Evolutionary conservation across 257 asterid genomes (phyloP).

Genomic region (Nicotiana sylvestris): DNA sequence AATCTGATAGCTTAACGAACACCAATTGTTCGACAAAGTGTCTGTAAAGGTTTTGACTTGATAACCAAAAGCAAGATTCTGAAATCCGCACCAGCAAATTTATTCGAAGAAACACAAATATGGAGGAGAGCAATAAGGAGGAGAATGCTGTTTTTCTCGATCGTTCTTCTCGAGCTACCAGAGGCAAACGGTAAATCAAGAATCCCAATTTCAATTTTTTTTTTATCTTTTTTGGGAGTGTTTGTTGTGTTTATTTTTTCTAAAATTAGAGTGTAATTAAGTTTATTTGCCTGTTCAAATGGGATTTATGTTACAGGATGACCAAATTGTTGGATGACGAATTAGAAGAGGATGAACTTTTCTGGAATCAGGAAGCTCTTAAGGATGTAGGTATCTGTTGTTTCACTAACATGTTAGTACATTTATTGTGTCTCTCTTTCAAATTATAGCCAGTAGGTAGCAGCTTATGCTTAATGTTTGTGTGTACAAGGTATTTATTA

Average conservation of each 20-base stretch:
- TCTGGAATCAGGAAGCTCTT: constrained; percentile 98
- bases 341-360: constrained; percentile 77
- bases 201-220: not conserved
- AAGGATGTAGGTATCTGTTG: constrained; percentile 49
- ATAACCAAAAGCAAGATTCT: not conserved
- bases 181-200: constrained; percentile 77
- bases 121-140: constrained; percentile 63
- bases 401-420: not conserved
- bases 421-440: not conserved
- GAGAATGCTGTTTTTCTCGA: constrained; percentile 51
- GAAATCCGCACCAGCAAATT: not conserved
- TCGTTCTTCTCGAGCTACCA: constrained; percentile 74
- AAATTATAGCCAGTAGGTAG: not conserved
- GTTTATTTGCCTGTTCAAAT: constrained; percentile 8
- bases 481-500: not conserved
- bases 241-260: not conserved
- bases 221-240: not conserved
- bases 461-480: not conserved
- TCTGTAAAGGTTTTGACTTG: not conserved
- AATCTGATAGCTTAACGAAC: not conserved
- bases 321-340: constrained; percentile 83
- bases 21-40: not conserved
- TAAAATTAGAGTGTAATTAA: not conserved
- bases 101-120: not conserved
- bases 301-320: constrained; percentile 49